A percentile compares a stretch with the other conserved stretches of the same genome.
Evolutionary conservation across 495 filamentous ascomycete genomes (phyloP).

Genomic region (Thermochaetoides thermophila): DNA sequence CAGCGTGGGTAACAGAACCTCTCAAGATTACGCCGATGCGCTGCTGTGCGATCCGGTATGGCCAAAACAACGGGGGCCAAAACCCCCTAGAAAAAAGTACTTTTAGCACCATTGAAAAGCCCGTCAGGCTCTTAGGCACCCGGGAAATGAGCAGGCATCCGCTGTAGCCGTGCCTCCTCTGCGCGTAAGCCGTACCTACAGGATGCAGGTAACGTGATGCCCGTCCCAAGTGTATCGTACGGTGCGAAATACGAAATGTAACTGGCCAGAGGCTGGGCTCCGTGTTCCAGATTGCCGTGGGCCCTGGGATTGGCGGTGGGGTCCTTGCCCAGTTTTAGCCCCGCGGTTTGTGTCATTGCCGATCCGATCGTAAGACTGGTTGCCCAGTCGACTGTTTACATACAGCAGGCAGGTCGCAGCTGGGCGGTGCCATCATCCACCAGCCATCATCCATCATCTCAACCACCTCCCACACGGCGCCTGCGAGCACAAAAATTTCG

Average conservation of each 20-base stretch:
- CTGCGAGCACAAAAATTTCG: background rate
- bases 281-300: slow-evolving; percentile 2
- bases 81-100: no score
- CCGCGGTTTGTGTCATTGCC: slow-evolving; percentile 15
- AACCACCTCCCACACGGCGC: slow-evolving; percentile 2
- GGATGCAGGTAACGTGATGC: no score
- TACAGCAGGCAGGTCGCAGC: slow-evolving; percentile 4
- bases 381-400: slow-evolving; percentile 25
- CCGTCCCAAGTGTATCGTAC: background rate
- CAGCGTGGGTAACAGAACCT: no score
- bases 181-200: no score
- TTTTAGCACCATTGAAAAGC: no score
- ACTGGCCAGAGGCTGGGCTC: background rate
- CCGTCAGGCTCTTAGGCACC: no score
- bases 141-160: no score
- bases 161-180: no score
- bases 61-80: no score
- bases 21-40: no score
- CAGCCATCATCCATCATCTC: background rate
- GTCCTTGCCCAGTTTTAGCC: slow-evolving; percentile 6
- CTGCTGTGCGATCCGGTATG: no score
- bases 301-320: slow-evolving; percentile 3
- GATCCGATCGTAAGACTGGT: slow-evolving; percentile 11
- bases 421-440: slow-evolving; percentile 3
- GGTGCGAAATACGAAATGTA: background rate